Percentiles rank a stretch among this genome's conserved stretches.
Evolutionary conservation across 2,329 filamentous ascomycete species (phyloP).

Genomic region (Huntiella abstrusa): DNA sequence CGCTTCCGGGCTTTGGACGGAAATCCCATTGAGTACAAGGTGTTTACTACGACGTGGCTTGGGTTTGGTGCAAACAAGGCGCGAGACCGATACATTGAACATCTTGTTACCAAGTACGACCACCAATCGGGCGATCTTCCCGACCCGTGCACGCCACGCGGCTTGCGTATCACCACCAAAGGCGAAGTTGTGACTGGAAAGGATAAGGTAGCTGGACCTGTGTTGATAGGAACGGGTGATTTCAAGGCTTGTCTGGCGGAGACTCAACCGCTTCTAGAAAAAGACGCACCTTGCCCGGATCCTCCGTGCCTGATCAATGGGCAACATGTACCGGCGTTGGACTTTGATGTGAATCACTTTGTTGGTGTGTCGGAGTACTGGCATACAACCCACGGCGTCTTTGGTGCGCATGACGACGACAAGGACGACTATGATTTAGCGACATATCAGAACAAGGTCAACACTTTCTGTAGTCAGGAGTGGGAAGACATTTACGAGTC

Average conservation of each 20-base stretch:
- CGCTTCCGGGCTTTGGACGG: conserved; percentile 73
- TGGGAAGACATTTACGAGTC: conserved; percentile 60
- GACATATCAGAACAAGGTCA: conserved; percentile 71
- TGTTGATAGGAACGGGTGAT: conserved; percentile 62
- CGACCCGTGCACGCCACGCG: conserved; percentile 76
- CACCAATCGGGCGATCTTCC: conserved; percentile 48
- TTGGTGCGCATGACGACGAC: conserved; percentile 37
- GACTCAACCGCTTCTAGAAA: conserved; percentile 74
- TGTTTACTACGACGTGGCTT: conserved; percentile 93
- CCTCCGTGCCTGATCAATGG: conserved; percentile 79
- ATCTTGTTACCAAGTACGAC: conserved; percentile 48
- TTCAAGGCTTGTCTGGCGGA: conserved; percentile 70
- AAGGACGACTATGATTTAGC: conserved; percentile 45
- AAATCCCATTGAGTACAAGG: conserved; percentile 56
- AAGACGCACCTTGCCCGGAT: conserved; percentile 68
- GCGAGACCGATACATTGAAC: conserved; percentile 63
- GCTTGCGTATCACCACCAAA: conserved; percentile 53
- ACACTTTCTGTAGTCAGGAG: conserved; percentile 65
- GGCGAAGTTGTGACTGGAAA: conserved; percentile 34
- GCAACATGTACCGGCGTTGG: conserved; percentile 81
- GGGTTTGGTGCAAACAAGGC: conserved; percentile 96
- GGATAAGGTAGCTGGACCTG: conserved; percentile 21
- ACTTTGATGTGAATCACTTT: conserved; percentile 95
- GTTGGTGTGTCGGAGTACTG: conserved; percentile 96
- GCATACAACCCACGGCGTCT: conserved; percentile 94